phyloP scores from a whole-genome alignment of 495 filamentous ascomycete genomes.

The Podospora conica region DNA sequence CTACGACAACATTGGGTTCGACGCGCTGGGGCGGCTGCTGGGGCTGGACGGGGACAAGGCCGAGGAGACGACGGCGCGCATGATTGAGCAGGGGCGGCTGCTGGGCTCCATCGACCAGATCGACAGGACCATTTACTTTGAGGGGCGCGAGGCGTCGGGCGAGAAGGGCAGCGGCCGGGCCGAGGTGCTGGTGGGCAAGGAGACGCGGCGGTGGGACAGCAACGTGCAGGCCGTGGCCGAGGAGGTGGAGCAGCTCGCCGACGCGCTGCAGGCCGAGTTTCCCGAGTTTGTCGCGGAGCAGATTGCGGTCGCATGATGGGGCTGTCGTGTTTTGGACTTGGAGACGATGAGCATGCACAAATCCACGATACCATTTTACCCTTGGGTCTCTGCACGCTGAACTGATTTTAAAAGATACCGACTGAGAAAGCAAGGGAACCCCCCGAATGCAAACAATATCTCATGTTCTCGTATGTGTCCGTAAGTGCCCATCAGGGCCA shows the following conservation, averaged over 20 bases:
- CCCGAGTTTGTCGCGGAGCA: conserved; percentile 42
- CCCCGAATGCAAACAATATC: too few relatives aligned
- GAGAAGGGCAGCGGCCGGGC: conserved; percentile 54
- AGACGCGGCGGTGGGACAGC: conserved; percentile 79
- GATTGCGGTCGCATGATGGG: conserved; percentile 13
- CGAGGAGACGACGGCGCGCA: conserved; percentile 83
- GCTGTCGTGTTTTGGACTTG: not conserved
- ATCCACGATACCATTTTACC: not conserved
- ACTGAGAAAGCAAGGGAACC: not conserved
- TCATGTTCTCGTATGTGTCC: too few relatives aligned
- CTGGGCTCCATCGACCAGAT: conserved; percentile 92
- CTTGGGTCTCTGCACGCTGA: not conserved
- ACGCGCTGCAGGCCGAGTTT: conserved; percentile 62
- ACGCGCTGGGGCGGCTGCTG: conserved; percentile 68
- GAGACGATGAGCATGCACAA: not conserved
- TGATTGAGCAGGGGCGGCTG: conserved; percentile 91
- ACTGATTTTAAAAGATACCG: not conserved
- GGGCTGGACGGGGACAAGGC: conserved; percentile 75
- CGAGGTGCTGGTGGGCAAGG: conserved; percentile 54
- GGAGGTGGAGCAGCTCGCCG: conserved; percentile 81
- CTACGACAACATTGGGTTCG: conserved; percentile 82
- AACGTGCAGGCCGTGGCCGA: conserved; percentile 81
- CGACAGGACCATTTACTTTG: conserved; percentile 79
- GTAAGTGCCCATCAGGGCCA: too few relatives aligned
- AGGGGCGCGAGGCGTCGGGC: conserved; percentile 59